These are phyloP conservation scores for Trypanosoma melophagium DNA, from an alignment of 208 protist genomes.

Conservation along the genomic window DNA sequence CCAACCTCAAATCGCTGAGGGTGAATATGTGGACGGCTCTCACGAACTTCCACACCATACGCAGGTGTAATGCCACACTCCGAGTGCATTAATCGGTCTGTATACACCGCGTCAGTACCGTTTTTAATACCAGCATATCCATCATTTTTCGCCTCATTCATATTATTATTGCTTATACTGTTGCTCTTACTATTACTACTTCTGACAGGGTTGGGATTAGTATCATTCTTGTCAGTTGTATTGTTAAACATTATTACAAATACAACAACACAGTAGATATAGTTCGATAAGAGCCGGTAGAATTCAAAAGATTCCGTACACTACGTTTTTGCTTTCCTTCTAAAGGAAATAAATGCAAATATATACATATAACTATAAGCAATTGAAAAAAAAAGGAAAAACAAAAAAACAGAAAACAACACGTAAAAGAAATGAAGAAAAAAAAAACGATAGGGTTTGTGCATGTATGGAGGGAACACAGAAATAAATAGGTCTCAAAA, in stretches of 20 bases:
- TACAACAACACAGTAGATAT: too few relatives aligned
- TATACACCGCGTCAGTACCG: background rate
- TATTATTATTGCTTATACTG: background rate
- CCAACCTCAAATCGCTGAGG: constrained; percentile 14
- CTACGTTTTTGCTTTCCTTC: too few relatives aligned
- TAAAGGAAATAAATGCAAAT: background rate
- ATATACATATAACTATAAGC: background rate
- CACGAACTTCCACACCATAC: background rate
- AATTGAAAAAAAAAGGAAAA: constrained; percentile 11
- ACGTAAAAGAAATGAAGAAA: too few relatives aligned
- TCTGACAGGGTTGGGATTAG: background rate
- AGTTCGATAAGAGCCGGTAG: too few relatives aligned
- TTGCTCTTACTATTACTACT: background rate
- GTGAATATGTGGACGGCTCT: constrained; percentile 13
- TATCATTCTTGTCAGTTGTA: background rate
- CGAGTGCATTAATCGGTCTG: constrained; percentile 13
- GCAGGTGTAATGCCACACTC: constrained; percentile 16
- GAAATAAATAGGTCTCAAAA: too few relatives aligned
- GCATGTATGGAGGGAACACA: too few relatives aligned
- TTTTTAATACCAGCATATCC: background rate
- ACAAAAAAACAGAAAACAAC: constrained; percentile 9
- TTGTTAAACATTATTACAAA: too few relatives aligned
- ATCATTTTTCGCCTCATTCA: background rate
- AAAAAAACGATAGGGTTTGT: too few relatives aligned
- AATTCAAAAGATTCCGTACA: too few relatives aligned